phyloP scores from a whole-genome alignment of 2,329 filamentous ascomycete genomes.

The Neonectria faginata region DNA sequence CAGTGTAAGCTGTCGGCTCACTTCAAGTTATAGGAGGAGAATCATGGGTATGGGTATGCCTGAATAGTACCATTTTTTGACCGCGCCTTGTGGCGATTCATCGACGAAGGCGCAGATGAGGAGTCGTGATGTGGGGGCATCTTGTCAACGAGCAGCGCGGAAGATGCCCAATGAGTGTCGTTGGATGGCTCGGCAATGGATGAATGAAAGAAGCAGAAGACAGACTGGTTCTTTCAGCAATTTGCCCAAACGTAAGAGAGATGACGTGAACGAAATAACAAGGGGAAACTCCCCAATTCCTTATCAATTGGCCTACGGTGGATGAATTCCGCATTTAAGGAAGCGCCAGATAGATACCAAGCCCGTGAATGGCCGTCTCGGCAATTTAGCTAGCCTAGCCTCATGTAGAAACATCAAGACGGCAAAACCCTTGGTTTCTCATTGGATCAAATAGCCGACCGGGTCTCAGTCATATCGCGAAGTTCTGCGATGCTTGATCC shows the following conservation, averaged over 20 bases:
- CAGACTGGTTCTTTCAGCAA: constrained; percentile 26
- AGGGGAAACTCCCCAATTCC: background rate
- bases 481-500: no score
- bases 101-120: constrained; percentile 12
- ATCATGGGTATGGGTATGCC: background rate
- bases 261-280: background rate
- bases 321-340: no score
- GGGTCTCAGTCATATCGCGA: no score
- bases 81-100: constrained; percentile 33
- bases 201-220: background rate
- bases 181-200: background rate
- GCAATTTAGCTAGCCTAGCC: constrained; percentile 14
- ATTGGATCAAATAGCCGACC: constrained; percentile 23
- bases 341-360: no score
- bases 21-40: background rate
- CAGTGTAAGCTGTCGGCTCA: background rate
- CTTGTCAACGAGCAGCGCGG: background rate
- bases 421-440: background rate
- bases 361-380: constrained; percentile 32
- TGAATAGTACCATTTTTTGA: constrained; percentile 38
- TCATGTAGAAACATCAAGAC: background rate
- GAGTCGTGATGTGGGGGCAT: constrained; percentile 15
- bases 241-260: background rate
- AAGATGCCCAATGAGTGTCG: background rate
- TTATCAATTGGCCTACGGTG: no score